Evolutionary conservation across 1,284 basidiomycete genomes (phyloP).

Genomic region (Puccinia novopanici): DNA sequence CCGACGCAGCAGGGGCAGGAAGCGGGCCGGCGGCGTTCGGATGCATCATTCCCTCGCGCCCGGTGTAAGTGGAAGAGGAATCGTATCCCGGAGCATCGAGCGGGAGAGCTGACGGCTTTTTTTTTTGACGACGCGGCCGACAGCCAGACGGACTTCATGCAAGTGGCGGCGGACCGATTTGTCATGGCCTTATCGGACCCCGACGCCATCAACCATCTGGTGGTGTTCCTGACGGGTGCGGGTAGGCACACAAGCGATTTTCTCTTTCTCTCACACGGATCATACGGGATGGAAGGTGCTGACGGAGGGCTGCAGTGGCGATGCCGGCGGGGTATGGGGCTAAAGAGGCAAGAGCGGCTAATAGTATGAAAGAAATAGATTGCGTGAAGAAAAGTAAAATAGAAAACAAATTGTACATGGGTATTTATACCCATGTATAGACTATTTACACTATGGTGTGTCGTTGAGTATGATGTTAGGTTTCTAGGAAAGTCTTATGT

Average conservation of each 20-base stretch:
- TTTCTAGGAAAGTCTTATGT: too few relatives aligned
- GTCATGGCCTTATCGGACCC: conserved; percentile 76
- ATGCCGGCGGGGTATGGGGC: conserved; percentile 87
- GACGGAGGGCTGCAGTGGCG: conserved; percentile 65
- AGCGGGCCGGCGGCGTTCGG: conserved; percentile 36
- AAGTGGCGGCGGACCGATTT: conserved; percentile 60
- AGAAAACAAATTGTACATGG: too few relatives aligned
- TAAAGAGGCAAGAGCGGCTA: too few relatives aligned
- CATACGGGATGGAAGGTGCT: conserved; percentile 6
- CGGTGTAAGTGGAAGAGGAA: too few relatives aligned
- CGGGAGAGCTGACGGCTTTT: too few relatives aligned
- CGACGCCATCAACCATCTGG: conserved; percentile 80
- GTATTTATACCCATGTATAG: too few relatives aligned
- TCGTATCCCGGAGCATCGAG: too few relatives aligned
- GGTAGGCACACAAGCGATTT: conserved; percentile 62
- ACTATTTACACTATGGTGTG: too few relatives aligned
- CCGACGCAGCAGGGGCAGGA: not conserved
- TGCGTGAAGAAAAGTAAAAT: too few relatives aligned
- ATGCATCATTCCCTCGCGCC: conserved; percentile 44
- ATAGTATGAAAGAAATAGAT: too few relatives aligned
- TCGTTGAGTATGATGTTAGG: too few relatives aligned
- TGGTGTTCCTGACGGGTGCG: conserved; percentile 81
- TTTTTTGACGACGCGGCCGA: too few relatives aligned
- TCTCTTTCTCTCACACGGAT: not conserved
- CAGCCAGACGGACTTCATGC: conserved; percentile 20